These are phyloP conservation scores for Fraxinus angustifolia DNA, from an alignment of 305 asterid genomes.

Conservation along the genomic window DNA sequence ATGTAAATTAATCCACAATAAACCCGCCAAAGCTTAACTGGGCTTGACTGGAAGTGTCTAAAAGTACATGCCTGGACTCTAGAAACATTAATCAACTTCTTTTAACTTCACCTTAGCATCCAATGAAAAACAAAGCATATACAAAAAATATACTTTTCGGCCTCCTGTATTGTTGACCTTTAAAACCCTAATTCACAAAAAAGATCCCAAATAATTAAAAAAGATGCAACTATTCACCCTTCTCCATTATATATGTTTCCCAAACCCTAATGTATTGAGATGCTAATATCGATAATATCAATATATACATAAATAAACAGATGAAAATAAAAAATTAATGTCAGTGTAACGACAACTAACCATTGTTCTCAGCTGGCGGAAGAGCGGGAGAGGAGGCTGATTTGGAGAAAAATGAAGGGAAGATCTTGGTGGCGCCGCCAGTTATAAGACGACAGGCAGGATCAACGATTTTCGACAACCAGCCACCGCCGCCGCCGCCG, in stretches of 20 bases:
- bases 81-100: not conserved
- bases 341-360: not conserved
- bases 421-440: slow-evolving; percentile 35
- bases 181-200: not conserved
- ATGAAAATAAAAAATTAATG: not conserved
- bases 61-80: not conserved
- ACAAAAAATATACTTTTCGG: not conserved
- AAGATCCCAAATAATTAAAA: not conserved
- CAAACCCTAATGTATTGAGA: not conserved
- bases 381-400: slow-evolving; percentile 10
- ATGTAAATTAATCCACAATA: not conserved
- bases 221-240: not conserved
- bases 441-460: slow-evolving; percentile 46
- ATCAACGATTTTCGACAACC: slow-evolving; percentile 45
- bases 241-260: not conserved
- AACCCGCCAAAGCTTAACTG: not conserved
- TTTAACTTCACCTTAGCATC: not conserved
- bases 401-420: slow-evolving; percentile 35
- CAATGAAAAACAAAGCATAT: not conserved
- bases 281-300: not conserved
- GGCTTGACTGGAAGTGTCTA: not conserved
- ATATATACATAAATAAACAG: not conserved
- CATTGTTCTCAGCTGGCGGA: slow-evolving; percentile 16
- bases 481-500: slow-evolving; percentile 9
- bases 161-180: not conserved